Evolutionary conservation across 2,329 filamentous ascomycete species (phyloP).

Genomic region (Tolypocladium nubicola): DNA sequence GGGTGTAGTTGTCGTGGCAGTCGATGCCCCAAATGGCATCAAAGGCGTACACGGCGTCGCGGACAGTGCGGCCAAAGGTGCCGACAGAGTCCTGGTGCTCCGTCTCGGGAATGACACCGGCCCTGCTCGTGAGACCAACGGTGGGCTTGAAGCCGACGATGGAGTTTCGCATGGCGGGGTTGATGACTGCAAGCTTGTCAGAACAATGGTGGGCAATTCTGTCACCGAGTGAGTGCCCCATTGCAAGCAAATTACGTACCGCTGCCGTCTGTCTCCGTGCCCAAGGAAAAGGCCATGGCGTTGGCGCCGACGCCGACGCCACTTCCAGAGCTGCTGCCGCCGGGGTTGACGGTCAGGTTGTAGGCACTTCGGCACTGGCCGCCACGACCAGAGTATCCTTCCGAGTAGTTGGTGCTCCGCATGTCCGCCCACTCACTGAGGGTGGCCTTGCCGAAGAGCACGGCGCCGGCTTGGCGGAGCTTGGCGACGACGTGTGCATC

Average conservation of each 20-base stretch:
- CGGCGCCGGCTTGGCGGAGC: slow-evolving; percentile 53
- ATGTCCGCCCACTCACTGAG: slow-evolving; percentile 68
- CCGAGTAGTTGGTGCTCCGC: slow-evolving; percentile 55
- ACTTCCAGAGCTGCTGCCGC: slow-evolving; percentile 58
- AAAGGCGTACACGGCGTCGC: slow-evolving; percentile 56
- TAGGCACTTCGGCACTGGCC: slow-evolving; percentile 57
- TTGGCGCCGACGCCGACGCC: slow-evolving; percentile 56
- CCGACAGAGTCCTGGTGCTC: slow-evolving; percentile 61
- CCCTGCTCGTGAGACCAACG: slow-evolving; percentile 58
- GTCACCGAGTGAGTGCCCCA: too few species aligned
- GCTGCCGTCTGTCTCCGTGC: slow-evolving; percentile 65
- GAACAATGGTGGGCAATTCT: not conserved
- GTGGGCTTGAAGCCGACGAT: slow-evolving; percentile 69
- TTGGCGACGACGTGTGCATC: slow-evolving; percentile 54
- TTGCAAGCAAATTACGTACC: slow-evolving; percentile 21
- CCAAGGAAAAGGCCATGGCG: slow-evolving; percentile 51
- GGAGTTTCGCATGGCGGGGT: slow-evolving; percentile 57
- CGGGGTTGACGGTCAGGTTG: slow-evolving; percentile 57
- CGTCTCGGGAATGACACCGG: slow-evolving; percentile 54
- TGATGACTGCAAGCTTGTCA: slow-evolving; percentile 41
- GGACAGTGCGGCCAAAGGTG: slow-evolving; percentile 54
- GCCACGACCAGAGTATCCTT: slow-evolving; percentile 55
- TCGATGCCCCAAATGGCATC: slow-evolving; percentile 60
- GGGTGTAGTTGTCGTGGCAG: slow-evolving; percentile 53
- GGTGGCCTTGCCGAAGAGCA: slow-evolving; percentile 61